Base-by-base conservation (phyloP, 1,284 basidiomycete genomes). In the Cystobasidium sp. region DNA sequence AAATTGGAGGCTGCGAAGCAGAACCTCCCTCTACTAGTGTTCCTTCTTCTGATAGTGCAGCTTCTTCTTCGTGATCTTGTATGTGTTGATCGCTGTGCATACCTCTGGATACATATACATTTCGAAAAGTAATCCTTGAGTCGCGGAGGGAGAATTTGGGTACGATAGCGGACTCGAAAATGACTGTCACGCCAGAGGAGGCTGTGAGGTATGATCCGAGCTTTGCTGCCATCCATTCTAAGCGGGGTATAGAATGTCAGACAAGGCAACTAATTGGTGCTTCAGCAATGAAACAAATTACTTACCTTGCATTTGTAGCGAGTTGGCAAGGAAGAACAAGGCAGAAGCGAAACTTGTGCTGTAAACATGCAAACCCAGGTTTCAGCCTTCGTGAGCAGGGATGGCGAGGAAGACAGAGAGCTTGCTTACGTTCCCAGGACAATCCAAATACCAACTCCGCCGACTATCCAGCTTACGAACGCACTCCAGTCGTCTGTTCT, bases 401-500 rank as follows among this genome's bases (percentile, higher is more conserved):
- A 12, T n/a, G 16, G 7, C 31, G 43, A 3, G 7, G 20, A 47
- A 7, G 2, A 39, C 8, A 49, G 7, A n/a, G 61, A 18, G 18
- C 12, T 64, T 31, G 18, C 92, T 84, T 81, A 93, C 91, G 97
- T 99, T 83, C 94, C 94, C 66, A 98, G 86, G 70, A 97, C 85
- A 78, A 98, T 90, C 91, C 94, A 97, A 20, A 94, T 83, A 3
- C 92, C 93, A 80, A 98, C 94, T 76, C 94, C 95, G 83, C 98
- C 90, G 58, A 97, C 84, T 79, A 97, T 92, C 88, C 94, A 94
- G 61, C 93, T 96, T 58, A 97, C 84, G 83, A 99, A 98, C 0
- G 95, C 96, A 67, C 93, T 96, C 74, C 97, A 91, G 82, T 99
- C 97, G 82, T 99, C 97, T 63, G 92, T 91, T 78, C 97, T 95